phyloP scores from a whole-genome alignment of 352 stramenopile genomes.

The Globisporangium cystogenes region DNA sequence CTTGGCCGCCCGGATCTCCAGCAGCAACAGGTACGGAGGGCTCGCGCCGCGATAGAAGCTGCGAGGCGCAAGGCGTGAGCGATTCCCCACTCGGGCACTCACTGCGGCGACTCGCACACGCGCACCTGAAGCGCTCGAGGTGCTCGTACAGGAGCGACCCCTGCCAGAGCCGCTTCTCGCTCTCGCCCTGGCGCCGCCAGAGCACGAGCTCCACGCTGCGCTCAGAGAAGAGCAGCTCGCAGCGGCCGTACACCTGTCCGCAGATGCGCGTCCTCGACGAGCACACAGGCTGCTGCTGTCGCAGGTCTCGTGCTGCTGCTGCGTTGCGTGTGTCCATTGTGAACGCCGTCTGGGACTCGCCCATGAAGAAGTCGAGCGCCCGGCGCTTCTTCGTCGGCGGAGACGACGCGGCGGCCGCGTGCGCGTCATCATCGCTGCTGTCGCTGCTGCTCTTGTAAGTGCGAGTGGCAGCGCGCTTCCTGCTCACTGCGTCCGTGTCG shows the following conservation, averaged over 20 bases:
- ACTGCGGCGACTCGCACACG: not conserved
- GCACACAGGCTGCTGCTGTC: constrained; percentile 13
- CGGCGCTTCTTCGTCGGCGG: not conserved
- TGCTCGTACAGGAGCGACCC: constrained; percentile 32
- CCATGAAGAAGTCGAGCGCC: constrained; percentile 11
- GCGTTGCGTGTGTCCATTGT: not conserved
- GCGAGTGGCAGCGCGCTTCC: not conserved
- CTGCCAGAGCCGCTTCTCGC: constrained; percentile 17
- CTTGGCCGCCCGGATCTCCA: constrained; percentile 30
- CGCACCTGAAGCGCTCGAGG: constrained; percentile 37
- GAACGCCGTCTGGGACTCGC: constrained; percentile 7
- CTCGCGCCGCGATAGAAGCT: constrained; percentile 24
- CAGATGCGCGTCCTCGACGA: constrained; percentile 32
- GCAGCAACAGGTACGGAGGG: constrained; percentile 46
- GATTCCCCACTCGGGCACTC: not conserved
- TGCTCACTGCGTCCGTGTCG: not conserved
- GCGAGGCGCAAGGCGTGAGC: not conserved
- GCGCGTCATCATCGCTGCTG: constrained; percentile 7
- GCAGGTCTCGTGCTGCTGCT: constrained; percentile 4
- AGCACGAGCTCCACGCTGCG: constrained; percentile 27
- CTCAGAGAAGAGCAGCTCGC: constrained; percentile 26
- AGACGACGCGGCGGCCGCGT: not conserved
- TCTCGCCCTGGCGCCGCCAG: constrained; percentile 19
- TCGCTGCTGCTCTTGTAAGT: constrained; percentile 10
- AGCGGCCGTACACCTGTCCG: constrained; percentile 30